Percentiles rank a stretch among this genome's conserved stretches.
Evolutionary conservation across 1,284 basidiomycete genomes (phyloP).

Genomic region (Fomitiporia mediterranea): DNA sequence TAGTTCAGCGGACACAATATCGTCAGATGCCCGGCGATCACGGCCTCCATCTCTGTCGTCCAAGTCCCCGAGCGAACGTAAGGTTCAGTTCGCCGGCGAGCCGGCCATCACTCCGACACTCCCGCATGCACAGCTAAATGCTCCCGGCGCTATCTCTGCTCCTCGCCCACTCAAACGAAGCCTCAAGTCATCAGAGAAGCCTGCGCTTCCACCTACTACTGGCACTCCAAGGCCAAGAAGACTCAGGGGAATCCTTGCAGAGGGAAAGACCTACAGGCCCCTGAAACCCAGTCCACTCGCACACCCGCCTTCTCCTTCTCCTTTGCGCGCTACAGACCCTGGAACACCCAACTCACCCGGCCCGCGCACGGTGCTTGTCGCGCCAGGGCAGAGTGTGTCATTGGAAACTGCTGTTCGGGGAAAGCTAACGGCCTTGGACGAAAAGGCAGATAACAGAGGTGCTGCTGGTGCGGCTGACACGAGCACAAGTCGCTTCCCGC

Average conservation of each 20-base stretch:
- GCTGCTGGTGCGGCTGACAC: not conserved
- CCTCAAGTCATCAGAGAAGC: no score
- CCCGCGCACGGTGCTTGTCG: not conserved
- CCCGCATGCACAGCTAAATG: not conserved
- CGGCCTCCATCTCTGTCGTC: conserved; percentile 15
- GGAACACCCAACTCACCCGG: not conserved
- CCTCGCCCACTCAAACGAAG: conserved; percentile 2
- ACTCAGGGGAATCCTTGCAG: not conserved
- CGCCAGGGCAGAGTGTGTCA: not conserved
- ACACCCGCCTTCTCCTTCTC: not conserved
- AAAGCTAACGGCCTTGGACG: not conserved
- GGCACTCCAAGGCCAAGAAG: not conserved
- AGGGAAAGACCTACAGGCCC: not conserved
- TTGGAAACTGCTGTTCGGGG: not conserved
- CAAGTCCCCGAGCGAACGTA: conserved; percentile 2
- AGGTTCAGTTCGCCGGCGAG: conserved; percentile 8
- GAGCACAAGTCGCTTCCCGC: not conserved
- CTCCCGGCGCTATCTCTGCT: conserved; percentile 2
- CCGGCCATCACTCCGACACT: not conserved
- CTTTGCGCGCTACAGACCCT: not conserved
- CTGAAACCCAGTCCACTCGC: conserved; percentile 4
- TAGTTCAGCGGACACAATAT: not conserved
- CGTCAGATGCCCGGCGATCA: conserved; percentile 9
- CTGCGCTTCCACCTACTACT: no score
- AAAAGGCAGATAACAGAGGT: not conserved